phyloP scores from a whole-genome alignment of 2,329 filamentous ascomycete genomes.

The Ascomycota sp. region DNA sequence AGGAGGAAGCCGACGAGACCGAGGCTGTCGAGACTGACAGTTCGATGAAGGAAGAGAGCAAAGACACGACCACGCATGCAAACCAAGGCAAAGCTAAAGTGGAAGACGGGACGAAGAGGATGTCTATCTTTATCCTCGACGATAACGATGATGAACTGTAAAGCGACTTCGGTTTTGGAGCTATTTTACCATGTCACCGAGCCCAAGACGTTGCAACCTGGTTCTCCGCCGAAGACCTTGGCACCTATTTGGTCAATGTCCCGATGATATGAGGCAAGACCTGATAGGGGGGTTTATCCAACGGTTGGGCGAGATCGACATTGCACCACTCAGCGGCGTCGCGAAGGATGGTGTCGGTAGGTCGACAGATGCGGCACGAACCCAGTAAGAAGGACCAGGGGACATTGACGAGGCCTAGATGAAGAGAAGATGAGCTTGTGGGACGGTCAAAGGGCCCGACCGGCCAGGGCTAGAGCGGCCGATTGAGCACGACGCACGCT shows the following conservation, averaged over 20 bases:
- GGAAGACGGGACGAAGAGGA: slow-evolving; percentile 7
- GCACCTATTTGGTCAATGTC: slow-evolving; percentile 24
- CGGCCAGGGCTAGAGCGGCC: too few relatives aligned
- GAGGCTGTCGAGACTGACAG: neutral
- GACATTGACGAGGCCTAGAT: slow-evolving; percentile 25
- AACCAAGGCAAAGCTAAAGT: slow-evolving; percentile 3
- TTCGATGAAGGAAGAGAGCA: slow-evolving; percentile 2
- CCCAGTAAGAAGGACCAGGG: slow-evolving; percentile 29
- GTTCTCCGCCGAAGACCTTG: too few relatives aligned
- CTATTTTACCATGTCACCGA: neutral
- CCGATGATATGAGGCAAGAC: slow-evolving; percentile 27
- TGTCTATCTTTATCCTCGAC: slow-evolving; percentile 15
- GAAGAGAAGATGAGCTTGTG: neutral
- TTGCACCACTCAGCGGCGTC: slow-evolving; percentile 27
- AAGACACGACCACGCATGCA: neutral
- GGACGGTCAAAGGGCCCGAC: too few relatives aligned
- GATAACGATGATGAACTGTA: slow-evolving; percentile 13
- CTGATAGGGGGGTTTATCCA: slow-evolving; percentile 18
- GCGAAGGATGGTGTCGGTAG: slow-evolving; percentile 23
- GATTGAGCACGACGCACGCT: slow-evolving; percentile 18
- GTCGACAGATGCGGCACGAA: slow-evolving; percentile 27
- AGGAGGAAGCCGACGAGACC: slow-evolving; percentile 3
- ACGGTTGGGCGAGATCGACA: slow-evolving; percentile 22
- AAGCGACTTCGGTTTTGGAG: neutral
- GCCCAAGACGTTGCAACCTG: neutral